Conservation (phyloP, 1,284 basidiomycete genomes). For the Vanrija humicola region DNA sequence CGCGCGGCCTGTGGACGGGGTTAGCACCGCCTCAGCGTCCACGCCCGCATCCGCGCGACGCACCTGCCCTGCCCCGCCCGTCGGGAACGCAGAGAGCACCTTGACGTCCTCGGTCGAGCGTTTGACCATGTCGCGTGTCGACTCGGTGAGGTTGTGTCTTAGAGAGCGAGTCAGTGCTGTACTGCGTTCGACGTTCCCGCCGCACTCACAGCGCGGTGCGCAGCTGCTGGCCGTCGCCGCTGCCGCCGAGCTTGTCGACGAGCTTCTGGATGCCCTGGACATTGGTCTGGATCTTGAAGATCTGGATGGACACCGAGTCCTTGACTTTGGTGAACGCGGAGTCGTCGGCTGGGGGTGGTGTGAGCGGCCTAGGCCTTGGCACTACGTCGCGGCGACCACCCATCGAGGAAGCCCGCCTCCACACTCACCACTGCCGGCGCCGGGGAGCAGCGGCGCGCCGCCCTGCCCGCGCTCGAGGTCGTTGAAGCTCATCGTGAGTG, state of each 20-base stretch:
- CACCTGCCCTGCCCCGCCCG: constrained; percentile 38
- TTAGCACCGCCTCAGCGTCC: too few relatives aligned
- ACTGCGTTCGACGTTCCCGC: background rate
- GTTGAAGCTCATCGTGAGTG: constrained; percentile 51
- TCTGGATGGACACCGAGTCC: constrained; percentile 82
- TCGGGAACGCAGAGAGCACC: constrained; percentile 68
- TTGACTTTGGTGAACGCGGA: constrained; percentile 67
- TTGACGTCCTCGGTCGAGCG: constrained; percentile 89
- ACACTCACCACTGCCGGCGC: constrained; percentile 25
- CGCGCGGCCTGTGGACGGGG: constrained; percentile 27
- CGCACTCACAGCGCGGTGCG: constrained; percentile 51
- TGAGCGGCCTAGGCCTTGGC: too few relatives aligned
- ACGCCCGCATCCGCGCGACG: background rate
- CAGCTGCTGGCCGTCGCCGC: constrained; percentile 65
- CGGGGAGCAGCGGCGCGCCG: constrained; percentile 23
- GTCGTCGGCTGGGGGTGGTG: constrained; percentile 23
- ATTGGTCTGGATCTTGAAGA: constrained; percentile 98
- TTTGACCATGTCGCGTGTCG: constrained; percentile 90
- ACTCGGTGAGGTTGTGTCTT: constrained; percentile 77
- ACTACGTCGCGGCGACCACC: background rate
- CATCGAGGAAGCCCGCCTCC: background rate
- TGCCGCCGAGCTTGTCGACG: constrained; percentile 82
- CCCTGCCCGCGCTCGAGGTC: constrained; percentile 51
- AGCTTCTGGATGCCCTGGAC: constrained; percentile 90
- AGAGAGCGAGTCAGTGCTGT: background rate